Base-by-base conservation (phyloP, 2,329 filamentous ascomycete genomes). In the Pseudogymnoascus sp. region DNA sequence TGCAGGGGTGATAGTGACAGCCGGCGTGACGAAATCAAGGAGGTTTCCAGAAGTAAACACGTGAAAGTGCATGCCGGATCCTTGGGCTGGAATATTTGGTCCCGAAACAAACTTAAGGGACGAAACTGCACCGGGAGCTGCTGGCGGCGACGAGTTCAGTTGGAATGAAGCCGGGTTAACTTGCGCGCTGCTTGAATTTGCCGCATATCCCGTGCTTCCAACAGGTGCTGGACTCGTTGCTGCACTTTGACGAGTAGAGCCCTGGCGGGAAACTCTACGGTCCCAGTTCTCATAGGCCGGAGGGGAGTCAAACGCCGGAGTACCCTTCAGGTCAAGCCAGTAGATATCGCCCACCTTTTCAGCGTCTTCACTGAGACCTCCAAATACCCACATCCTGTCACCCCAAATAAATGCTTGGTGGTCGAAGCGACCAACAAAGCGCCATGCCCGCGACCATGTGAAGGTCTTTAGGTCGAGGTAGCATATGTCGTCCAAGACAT, bases 381-480 rank as follows among this genome's bases (percentile, higher is more conserved):
- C 94, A 74, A 96, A 97, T 6, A 97, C 92, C 93, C 93, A 99
- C 35, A 99, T 87, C 43, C 91, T 86, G 65, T 94, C 92, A 61
- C 88, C 81, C 82, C 92, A 97, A 63, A 99, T 88, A 81, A 93
- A 97, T 59, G 90, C 92, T 14, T 91, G 92, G 72, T 99, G 94
- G 69, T 99, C 94, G 71, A 96, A 99, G 38, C 94, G 86, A 57
- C 90, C 87, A 25, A 97, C 92, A 72, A 99, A 99, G 64, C 88
- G 89, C 94, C 94, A 99, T 39, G 91, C 87, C 62, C 91, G 86
- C 61, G 93, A 97, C 94, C 94, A 99, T 0, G 92, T 96, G 81
- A 91, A 97, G 1, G 94, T 97, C 78, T 96, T 97, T 54, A 99
- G 79, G 72, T 99, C 94, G 57, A 99, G 83, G 71, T 96, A 99